Conservation (phyloP, 768 basidiomycete genomes). For the Boletus sensibilis region DNA sequence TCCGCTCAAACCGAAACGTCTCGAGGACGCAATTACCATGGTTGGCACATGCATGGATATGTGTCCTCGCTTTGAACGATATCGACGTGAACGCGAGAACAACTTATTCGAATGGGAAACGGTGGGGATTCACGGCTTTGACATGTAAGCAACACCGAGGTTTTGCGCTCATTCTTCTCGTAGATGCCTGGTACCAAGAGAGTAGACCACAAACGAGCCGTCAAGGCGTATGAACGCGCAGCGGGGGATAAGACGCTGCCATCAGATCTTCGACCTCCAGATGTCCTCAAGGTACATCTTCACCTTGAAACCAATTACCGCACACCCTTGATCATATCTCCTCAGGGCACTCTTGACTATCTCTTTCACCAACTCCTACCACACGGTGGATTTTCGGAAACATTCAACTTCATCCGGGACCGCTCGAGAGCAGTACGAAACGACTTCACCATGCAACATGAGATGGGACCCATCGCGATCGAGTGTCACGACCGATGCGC, state of each 20-base stretch:
- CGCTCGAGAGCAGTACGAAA: constrained; percentile 86
- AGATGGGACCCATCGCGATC: constrained; percentile 72
- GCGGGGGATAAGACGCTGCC: constrained; percentile 91
- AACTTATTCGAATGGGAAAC: constrained; percentile 85
- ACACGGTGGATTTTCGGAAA: constrained; percentile 62
- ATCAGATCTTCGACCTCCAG: constrained; percentile 87
- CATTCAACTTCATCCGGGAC: constrained; percentile 87
- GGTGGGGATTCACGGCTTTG: constrained; percentile 43
- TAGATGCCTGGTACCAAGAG: constrained; percentile 82
- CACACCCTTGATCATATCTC: neutral
- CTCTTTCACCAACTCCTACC: constrained; percentile 82
- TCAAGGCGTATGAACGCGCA: constrained; percentile 93
- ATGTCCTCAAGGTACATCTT: constrained; percentile 64
- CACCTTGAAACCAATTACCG: neutral
- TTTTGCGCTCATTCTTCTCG: constrained; percentile 35
- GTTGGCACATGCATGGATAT: constrained; percentile 90
- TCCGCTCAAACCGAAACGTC: constrained; percentile 70
- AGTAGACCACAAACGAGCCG: constrained; percentile 83
- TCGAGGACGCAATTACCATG: constrained; percentile 91
- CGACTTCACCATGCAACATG: constrained; percentile 93
- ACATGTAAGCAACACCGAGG: constrained; percentile 2
- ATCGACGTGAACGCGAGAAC: constrained; percentile 85
- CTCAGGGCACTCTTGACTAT: constrained; percentile 87
- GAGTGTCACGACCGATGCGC: constrained; percentile 93
- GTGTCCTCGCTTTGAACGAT: constrained; percentile 93